Evolutionary conservation across 179 eudicot genomes (phyloP), one percentile per base, ranked within the genome.

Genomic region (Patellifolia procumbens): DNA sequence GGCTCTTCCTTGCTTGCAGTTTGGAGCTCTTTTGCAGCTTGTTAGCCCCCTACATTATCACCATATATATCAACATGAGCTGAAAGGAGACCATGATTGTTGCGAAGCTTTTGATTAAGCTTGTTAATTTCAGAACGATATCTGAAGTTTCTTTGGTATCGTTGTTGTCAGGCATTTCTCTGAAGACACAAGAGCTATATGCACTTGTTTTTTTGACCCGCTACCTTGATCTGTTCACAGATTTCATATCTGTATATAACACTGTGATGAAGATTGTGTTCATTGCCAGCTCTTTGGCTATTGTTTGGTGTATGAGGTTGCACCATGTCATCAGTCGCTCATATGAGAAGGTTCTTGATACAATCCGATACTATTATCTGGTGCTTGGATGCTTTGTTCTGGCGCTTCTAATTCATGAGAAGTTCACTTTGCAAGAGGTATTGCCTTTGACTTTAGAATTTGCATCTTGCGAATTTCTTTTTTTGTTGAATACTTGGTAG

Each of bases 161-260:
- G n/a, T 46, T 69, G 48, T 76, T 67, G 51, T 74, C 85, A 94
- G 98, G 98, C 70, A 87, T 94, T 76, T 94, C 98, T 43, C 78
- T 92, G 84, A 94, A 94, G 96, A 94, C 98, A n/a, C 98, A 94
- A 80, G 97, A 92, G 91, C 80, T 94, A 70, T 94, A 88, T 80
- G 91, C 94, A 17, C 49, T 92, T 72, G 98, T 94, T 34, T 94
- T 92, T 69, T 42, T 90, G 84, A 75, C 94, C 61, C 96, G 98
- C 45, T 94, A 94, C 81, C 82, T 94, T 83, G 97, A 94, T 85
- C 79, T 94, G 56, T 89, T 92, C 67, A 89, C 97, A 10, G 92
- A 86, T 77, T 94, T 86, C 79, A 80, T 91, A 31, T 94, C 98
- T 9, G 61, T 91, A 26, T 94, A 94, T 82, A 94, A 94, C 72